Percentiles rank a stretch among this genome's conserved stretches.
Conservation (phyloP, 805 yeast species). For the Cyberlindnera veronae region DNA sequence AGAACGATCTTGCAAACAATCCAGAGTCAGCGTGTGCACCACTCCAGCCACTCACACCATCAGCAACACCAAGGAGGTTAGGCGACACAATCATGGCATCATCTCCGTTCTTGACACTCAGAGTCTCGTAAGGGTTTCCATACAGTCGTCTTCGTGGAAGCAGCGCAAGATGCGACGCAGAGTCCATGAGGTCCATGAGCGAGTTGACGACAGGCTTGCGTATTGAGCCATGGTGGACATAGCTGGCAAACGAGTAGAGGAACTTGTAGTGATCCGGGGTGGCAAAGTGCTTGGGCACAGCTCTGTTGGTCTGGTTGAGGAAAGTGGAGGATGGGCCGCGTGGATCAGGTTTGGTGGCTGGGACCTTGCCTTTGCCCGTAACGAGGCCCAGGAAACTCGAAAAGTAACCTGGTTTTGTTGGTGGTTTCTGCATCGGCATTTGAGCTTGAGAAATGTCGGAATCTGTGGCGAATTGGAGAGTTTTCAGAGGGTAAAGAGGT, state of each 20-base stretch:
- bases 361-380: background rate
- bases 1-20: constrained; percentile 49
- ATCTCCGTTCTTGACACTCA: constrained; percentile 51
- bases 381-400: constrained; percentile 9
- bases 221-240: constrained; percentile 43
- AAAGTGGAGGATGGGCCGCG: constrained; percentile 10
- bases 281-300: constrained; percentile 12
- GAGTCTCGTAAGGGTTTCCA: constrained; percentile 50
- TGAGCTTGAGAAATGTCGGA: background rate
- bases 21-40: constrained; percentile 45
- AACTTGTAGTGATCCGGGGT: constrained; percentile 39
- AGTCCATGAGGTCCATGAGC: constrained; percentile 47
- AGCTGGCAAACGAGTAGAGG: constrained; percentile 42
- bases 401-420: constrained; percentile 2
- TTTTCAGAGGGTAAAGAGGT: too few species aligned
- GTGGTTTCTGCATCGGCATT: background rate
- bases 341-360: constrained; percentile 3
- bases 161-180: constrained; percentile 38
- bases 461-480: too few species aligned
- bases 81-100: constrained; percentile 57
- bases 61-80: constrained; percentile 50
- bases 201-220: constrained; percentile 42
- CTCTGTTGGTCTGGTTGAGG: constrained; percentile 4
- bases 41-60: constrained; percentile 58
- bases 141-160: constrained; percentile 49